A percentile compares a stretch with the other conserved stretches of the same genome.
Evolutionary conservation across 495 filamentous ascomycete species (phyloP).

Genomic region (Penicillium roqueforti): DNA sequence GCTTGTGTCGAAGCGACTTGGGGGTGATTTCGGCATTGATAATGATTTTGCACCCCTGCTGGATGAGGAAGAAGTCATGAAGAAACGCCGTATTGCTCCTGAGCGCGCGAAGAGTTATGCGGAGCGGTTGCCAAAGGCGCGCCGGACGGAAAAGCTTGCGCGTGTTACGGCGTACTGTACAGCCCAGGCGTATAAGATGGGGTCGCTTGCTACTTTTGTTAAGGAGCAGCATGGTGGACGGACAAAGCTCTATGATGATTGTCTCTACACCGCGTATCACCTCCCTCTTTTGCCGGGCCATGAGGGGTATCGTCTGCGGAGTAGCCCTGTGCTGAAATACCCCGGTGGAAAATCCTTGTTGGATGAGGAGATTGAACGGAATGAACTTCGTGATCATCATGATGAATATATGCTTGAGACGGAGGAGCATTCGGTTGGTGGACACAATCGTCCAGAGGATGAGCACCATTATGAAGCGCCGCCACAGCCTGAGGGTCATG

Average conservation of each 20-base stretch:
- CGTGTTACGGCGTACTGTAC: slow-evolving; percentile 96
- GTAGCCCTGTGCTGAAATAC: slow-evolving; percentile 85
- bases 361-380: slow-evolving; percentile 95
- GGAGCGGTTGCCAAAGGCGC: slow-evolving; percentile 85
- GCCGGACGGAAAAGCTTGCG: slow-evolving; percentile 80
- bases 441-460: slow-evolving; percentile 28
- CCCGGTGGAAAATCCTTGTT: slow-evolving; percentile 88
- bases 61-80: slow-evolving; percentile 72
- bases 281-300: slow-evolving; percentile 78
- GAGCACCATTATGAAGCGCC: slow-evolving; percentile 28
- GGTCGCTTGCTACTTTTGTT: slow-evolving; percentile 79
- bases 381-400: slow-evolving; percentile 82
- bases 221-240: slow-evolving; percentile 84
- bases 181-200: slow-evolving; percentile 86
- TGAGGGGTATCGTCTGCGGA: slow-evolving; percentile 81
- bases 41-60: slow-evolving; percentile 67
- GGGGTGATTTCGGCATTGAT: slow-evolving; percentile 49
- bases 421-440: slow-evolving; percentile 41
- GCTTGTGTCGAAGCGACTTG: slow-evolving; percentile 37
- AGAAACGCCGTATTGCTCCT: slow-evolving; percentile 52
- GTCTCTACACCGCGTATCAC: slow-evolving; percentile 93
- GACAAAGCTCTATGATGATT: slow-evolving; percentile 99
- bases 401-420: slow-evolving; percentile 75
- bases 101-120: slow-evolving; percentile 88
- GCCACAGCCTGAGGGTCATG: slow-evolving; percentile 12